These are phyloP conservation scores for Phytophthora litchii DNA, from an alignment of 352 stramenopile genomes.

Conservation along the genomic window DNA sequence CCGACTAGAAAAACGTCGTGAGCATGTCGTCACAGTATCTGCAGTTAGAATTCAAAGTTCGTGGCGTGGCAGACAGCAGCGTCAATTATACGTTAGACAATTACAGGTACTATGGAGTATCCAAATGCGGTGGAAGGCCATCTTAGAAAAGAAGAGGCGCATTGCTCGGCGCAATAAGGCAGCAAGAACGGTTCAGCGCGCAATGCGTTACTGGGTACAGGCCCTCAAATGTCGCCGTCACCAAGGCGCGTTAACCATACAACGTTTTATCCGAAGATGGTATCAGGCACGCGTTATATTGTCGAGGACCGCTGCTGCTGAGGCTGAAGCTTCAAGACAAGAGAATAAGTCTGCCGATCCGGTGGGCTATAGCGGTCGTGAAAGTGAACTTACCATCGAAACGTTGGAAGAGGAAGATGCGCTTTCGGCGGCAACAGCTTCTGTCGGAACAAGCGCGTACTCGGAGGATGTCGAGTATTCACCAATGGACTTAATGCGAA, in stretches of 20 bases:
- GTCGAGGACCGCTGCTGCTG: constrained; percentile 13
- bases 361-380: constrained; percentile 25
- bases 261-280: constrained; percentile 39
- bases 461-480: constrained; percentile 41
- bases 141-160: constrained; percentile 49
- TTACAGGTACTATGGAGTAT: constrained; percentile 46
- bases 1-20: constrained; percentile 56
- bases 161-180: constrained; percentile 39
- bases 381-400: constrained; percentile 40
- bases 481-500: constrained; percentile 20
- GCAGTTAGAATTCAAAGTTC: constrained; percentile 52
- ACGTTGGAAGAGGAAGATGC: constrained; percentile 37
- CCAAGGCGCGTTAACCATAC: constrained; percentile 38
- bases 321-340: constrained; percentile 14
- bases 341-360: constrained; percentile 22
- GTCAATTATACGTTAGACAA: constrained; percentile 36
- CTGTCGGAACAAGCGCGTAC: constrained; percentile 47
- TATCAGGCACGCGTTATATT: constrained; percentile 16
- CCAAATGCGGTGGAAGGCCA: constrained; percentile 63
- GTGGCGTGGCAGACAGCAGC: constrained; percentile 48
- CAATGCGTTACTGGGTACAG: constrained; percentile 40
- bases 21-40: constrained; percentile 35
- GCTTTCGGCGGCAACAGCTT: constrained; percentile 43
- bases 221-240: constrained; percentile 21
- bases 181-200: constrained; percentile 43